A percentile compares a stretch with the other conserved stretches of the same genome.
These are phyloP conservation scores for Naganishia sp. DNA, from an alignment of 1,284 basidiomycete species.

Conservation along the genomic window DNA sequence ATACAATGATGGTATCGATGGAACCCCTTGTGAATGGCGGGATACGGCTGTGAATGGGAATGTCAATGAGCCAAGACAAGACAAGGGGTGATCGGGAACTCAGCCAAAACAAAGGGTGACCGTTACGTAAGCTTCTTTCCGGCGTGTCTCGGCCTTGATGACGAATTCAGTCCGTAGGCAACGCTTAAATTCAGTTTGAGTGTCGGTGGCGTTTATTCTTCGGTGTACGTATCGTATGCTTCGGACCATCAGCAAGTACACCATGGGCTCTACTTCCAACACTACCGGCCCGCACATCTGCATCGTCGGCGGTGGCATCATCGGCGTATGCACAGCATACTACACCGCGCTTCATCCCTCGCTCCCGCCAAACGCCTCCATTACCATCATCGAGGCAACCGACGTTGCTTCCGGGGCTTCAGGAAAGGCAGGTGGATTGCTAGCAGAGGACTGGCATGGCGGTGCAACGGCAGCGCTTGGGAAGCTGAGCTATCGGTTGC, in stretches of 20 bases:
- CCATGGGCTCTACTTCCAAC: constrained; percentile 3
- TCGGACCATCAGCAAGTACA: background rate
- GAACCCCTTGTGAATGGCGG: background rate
- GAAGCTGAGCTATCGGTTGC: constrained; percentile 65
- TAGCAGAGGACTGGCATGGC: constrained; percentile 75
- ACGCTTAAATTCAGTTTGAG: background rate
- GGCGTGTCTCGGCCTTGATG: background rate
- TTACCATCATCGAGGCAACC: constrained; percentile 74
- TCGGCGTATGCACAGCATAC: constrained; percentile 76
- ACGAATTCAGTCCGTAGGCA: constrained; percentile 1
- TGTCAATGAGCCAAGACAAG: background rate
- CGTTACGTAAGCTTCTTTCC: background rate
- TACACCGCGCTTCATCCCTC: constrained; percentile 43
- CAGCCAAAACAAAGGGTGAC: background rate
- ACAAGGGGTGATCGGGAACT: constrained; percentile 2
- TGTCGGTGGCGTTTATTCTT: background rate
- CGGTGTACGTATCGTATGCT: background rate
- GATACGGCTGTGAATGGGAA: too few relatives aligned
- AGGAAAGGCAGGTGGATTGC: constrained; percentile 89
- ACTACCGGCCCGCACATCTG: constrained; percentile 33
- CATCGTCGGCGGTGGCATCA: constrained; percentile 66
- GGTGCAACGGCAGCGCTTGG: constrained; percentile 52
- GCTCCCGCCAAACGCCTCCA: constrained; percentile 47
- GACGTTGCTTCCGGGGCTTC: constrained; percentile 65
- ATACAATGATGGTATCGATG: background rate